Evolutionary conservation across 2,329 filamentous ascomycete genomes (phyloP), one percentile per base, ranked within the genome.

Genomic region (Mariannaea elegans): DNA sequence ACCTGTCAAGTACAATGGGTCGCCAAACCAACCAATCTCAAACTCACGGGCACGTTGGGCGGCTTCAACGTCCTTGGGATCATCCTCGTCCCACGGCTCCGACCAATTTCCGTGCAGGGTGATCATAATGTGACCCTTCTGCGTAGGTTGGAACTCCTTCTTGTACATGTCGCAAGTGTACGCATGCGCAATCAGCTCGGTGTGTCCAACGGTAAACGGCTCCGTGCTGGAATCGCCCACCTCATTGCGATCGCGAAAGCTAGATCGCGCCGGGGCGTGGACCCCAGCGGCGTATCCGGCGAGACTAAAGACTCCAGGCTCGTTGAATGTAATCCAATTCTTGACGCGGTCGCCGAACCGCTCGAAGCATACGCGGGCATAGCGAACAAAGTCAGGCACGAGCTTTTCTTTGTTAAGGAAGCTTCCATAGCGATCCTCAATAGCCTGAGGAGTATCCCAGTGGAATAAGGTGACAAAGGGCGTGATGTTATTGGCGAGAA

Each of bases 391-490:
- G n/a, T 68, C 66, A 2, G 64, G 62, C 0, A 65, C 66, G 7
- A 64, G 63, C 2, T 32, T 50, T 3, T 68, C 64, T 19, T 68
- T 67, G 51, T 67, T 19, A 3, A 69, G 29, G 49, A 69, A 65
- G 23, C 66, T 64, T 1, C 65, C 64, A 3, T 69, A 68, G 1
- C 66, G 65, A 23, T 69, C 65, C 32, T 66, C 62, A 4, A 69
- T 44, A 0, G 56, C 41, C 18, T 69, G 66, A 9, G 87, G 87
- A 1, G 86, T 79, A 72, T 90, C 87, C 87, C 87, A 89, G 67
- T 90, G 87, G 72, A 85, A 88, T 3, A 90, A 77, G 1, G 87
- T 90, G 51, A 88, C 77, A 65, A 88, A 81, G 0, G 87, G 87
- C 9, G 80, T 81, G 64, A 89, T 88, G 39, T 79, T 82, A 29